Base-by-base conservation (phyloP, 2,329 filamentous ascomycete genomes). In the Ophiostoma ulmi region DNA sequence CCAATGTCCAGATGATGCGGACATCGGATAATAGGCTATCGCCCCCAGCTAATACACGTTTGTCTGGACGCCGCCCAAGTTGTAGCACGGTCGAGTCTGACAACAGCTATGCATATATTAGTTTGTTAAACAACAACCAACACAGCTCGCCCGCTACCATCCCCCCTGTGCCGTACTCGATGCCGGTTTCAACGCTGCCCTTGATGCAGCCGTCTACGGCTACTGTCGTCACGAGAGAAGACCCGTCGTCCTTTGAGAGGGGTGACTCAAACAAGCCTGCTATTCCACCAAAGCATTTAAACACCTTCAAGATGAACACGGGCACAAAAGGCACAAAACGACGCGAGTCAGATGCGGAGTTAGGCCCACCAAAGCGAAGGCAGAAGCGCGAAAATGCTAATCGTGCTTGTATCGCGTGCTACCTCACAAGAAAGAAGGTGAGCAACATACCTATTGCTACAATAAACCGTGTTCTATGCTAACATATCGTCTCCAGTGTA, bases 351-450 rank as follows among this genome's bases (percentile, higher is more conserved):
- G 58, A 35, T 14, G 11, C 11, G 26, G 26, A 63, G 14, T 3
- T 8, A n/a, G 61, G 14, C 0, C 31, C 35, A n/a, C 5, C 61
- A 6, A 22, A 13, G 17, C 39, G 61, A 35, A 35, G 61, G 10
- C 61, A 31, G 26, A 63, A 63, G 58, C 58, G 58, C 26, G 58
- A 63, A 20, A 3, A 3, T 39, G 14, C 61, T 1, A 13, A 39
- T 35, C 61, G 61, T 64, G 61, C 61, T n/a, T 67, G 55, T 4
- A 68, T 31, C 22, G 36, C 64, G 3, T 72, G 70, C n/a, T 35
- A 52, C 3, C 55, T 48, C 2, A 70, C 48, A 14, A 31, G 63
- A 44, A 38, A 61, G 3, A 38, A 61, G 20, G 58, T 63, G 58
- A 35, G 58, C 22, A 58, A 58, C 17, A 7, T 13, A 63, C 39